These are phyloP conservation scores for Ascochyta viciae-villosae DNA, from an alignment of 2,329 filamentous ascomycete genomes.

Conservation along the genomic window DNA sequence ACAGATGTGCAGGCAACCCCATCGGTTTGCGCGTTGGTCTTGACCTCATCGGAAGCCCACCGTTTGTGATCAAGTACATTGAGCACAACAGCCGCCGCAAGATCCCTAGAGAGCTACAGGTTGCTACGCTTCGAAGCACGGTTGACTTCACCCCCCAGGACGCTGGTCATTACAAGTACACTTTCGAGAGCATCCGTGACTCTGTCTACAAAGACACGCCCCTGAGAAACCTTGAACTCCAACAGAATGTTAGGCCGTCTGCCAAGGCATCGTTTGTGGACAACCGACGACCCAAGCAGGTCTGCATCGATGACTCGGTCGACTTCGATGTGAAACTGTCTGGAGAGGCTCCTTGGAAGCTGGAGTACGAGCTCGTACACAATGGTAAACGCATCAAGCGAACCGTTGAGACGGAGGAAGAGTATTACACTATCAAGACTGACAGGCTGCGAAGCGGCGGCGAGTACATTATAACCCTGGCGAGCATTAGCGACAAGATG, in stretches of 20 bases:
- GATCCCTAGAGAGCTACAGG: conserved; percentile 58
- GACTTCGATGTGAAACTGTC: conserved; percentile 75
- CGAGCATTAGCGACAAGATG: conserved; percentile 83
- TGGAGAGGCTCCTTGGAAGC: conserved; percentile 84
- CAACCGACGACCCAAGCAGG: conserved; percentile 63
- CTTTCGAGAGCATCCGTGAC: conserved; percentile 82
- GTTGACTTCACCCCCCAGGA: conserved; percentile 81
- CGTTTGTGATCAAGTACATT: conserved; percentile 83
- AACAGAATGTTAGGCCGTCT: conserved; percentile 92
- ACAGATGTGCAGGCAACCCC: conserved; percentile 93
- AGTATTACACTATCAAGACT: conserved; percentile 76
- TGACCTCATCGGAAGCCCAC: conserved; percentile 89
- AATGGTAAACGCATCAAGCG: conserved; percentile 82
- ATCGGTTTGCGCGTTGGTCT: conserved; percentile 89
- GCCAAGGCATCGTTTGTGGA: conserved; percentile 77
- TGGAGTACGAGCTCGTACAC: conserved; percentile 93
- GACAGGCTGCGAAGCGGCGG: conserved; percentile 78
- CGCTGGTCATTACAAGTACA: conserved; percentile 86
- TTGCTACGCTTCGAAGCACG: conserved; percentile 78
- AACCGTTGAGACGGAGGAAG: conserved; percentile 67
- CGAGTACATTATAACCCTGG: conserved; percentile 86
- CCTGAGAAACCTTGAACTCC: conserved; percentile 67
- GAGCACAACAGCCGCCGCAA: conserved; percentile 67
- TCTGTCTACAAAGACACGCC: conserved; percentile 71
- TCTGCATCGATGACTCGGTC: conserved; percentile 84